A percentile compares a stretch with the other conserved stretches of the same genome.
phyloP scores from a whole-genome alignment of 1,284 basidiomycete species.

The Tilletia caries region DNA sequence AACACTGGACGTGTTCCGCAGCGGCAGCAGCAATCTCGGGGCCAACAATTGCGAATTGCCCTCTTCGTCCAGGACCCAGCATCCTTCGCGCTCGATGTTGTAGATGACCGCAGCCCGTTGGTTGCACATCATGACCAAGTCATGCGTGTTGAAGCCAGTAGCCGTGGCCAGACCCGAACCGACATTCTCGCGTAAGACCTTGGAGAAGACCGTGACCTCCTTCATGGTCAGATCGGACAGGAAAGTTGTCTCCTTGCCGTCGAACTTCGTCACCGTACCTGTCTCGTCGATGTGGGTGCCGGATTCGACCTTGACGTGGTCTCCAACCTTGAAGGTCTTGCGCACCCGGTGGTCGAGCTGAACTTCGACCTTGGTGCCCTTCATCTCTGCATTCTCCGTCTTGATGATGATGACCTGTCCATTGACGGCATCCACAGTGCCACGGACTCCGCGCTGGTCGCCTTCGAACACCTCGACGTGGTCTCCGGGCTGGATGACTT shows the following conservation, averaged over 20 bases:
- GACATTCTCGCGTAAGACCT: conserved; percentile 93
- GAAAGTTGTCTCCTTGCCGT: conserved; percentile 68
- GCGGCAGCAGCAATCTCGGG: neutral
- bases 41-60: conserved; percentile 55
- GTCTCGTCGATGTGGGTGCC: conserved; percentile 93
- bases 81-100: conserved; percentile 90
- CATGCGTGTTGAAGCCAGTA: conserved; percentile 90
- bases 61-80: conserved; percentile 92
- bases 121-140: conserved; percentile 87
- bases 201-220: conserved; percentile 94
- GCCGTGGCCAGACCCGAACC: conserved; percentile 81
- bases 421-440: conserved; percentile 81
- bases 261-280: conserved; percentile 86
- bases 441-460: conserved; percentile 87
- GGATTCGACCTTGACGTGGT: conserved; percentile 96
- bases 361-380: too few species aligned
- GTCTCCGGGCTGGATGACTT: conserved; percentile 93
- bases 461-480: conserved; percentile 96
- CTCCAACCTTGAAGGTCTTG: conserved; percentile 92
- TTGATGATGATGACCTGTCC: conserved; percentile 83
- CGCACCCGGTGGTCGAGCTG: conserved; percentile 82
- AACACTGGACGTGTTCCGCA: neutral
- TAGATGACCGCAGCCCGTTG: conserved; percentile 95
- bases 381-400: conserved; percentile 67
- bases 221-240: conserved; percentile 94